Evolutionary conservation across 2,329 filamentous ascomycete genomes (phyloP).

Genomic region (Dothidotthia symphoricarpi): DNA sequence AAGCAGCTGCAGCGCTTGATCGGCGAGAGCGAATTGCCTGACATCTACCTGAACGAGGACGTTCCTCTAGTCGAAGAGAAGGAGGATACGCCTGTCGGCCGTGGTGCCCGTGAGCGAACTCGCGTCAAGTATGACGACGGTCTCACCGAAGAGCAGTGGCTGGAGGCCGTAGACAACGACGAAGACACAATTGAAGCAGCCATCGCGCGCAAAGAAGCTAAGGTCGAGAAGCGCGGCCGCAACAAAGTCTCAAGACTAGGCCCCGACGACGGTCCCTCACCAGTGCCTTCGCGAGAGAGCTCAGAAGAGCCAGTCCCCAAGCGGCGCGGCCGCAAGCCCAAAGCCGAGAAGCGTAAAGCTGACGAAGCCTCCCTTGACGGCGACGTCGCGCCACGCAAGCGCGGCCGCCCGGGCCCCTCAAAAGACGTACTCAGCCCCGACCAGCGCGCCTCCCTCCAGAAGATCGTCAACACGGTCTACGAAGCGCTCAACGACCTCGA

Average conservation of each 20-base stretch:
- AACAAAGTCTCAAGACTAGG: constrained; percentile 68
- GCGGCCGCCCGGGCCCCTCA: constrained; percentile 61
- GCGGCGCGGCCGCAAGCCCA: constrained; percentile 77
- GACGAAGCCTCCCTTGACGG: constrained; percentile 64
- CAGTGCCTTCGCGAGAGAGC: constrained; percentile 74
- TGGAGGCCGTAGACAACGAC: constrained; percentile 95
- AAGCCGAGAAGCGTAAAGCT: constrained; percentile 82
- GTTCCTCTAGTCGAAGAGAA: constrained; percentile 76
- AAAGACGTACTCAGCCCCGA: constrained; percentile 68
- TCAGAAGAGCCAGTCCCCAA: constrained; percentile 77
- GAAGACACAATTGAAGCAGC: constrained; percentile 93
- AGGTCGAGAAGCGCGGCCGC: constrained; percentile 72
- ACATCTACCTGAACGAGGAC: constrained; percentile 88
- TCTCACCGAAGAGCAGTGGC: constrained; percentile 97
- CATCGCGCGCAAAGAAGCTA: constrained; percentile 82
- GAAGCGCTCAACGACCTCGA: constrained; percentile 81
- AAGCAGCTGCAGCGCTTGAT: constrained; percentile 76
- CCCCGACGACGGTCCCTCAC: constrained; percentile 62
- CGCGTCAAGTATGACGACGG: constrained; percentile 96
- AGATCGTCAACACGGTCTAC: constrained; percentile 72
- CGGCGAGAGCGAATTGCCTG: constrained; percentile 82
- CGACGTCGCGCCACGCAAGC: constrained; percentile 64
- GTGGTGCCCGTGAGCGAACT: constrained; percentile 91
- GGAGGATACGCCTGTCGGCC: constrained; percentile 70
- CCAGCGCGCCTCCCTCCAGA: constrained; percentile 75